Conservation (phyloP, 345 rosid species). For the Ricinus communis region DNA sequence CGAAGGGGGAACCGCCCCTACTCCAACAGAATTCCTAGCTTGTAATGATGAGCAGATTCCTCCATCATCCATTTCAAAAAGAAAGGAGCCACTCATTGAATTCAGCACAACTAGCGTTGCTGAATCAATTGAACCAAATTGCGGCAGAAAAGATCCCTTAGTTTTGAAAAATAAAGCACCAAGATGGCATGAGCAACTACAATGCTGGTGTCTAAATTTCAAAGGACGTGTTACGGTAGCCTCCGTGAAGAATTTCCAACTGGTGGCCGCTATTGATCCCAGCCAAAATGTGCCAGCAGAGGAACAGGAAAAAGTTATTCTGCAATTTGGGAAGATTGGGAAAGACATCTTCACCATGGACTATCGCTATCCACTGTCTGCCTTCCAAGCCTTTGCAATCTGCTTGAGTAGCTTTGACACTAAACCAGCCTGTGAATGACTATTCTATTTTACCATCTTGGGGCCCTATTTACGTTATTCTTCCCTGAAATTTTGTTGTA, state of each 20-base stretch:
- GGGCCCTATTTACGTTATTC: conserved; percentile 20
- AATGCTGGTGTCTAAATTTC: conserved; percentile 92
- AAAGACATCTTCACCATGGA: conserved; percentile 96
- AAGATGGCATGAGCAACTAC: conserved; percentile 96
- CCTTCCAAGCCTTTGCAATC: conserved; percentile 94
- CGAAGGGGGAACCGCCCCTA: conserved; percentile 62
- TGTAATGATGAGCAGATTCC: conserved; percentile 22
- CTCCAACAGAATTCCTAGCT: conserved; percentile 45
- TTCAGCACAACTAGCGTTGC: conserved; percentile 38
- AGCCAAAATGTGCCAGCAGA: conserved; percentile 49
- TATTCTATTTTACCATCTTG: conserved; percentile 16
- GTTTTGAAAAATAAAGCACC: conserved; percentile 84
- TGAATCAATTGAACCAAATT: conserved; percentile 21
- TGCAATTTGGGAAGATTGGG: conserved; percentile 94
- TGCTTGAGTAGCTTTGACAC: conserved; percentile 97
- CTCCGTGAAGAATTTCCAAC: conserved; percentile 91
- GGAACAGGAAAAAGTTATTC: conserved; percentile 72
- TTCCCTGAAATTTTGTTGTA: conserved; percentile 38
- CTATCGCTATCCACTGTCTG: conserved; percentile 85
- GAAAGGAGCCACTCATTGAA: conserved; percentile 40
- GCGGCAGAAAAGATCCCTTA: conserved; percentile 38
- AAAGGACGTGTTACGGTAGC: conserved; percentile 93
- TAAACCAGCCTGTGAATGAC: conserved; percentile 84
- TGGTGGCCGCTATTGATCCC: conserved; percentile 63
- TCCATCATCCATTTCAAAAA: conserved; percentile 27